Percentiles rank a stretch among this genome's conserved stretches.
Evolutionary conservation across 2,329 filamentous ascomycete genomes (phyloP).

Genomic region (Fusarium multiceps): DNA sequence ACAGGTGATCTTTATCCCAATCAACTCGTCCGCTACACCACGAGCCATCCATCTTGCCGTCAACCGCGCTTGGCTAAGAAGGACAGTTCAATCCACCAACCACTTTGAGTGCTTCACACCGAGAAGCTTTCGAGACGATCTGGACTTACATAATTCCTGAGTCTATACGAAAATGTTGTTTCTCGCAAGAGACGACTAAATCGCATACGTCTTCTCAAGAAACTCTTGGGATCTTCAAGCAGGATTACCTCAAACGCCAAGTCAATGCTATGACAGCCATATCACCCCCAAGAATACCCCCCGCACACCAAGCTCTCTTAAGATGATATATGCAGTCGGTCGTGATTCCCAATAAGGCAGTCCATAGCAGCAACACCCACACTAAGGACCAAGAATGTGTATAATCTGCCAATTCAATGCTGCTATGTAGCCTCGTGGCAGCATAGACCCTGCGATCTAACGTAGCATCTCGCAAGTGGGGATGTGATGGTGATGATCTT

Average conservation of each 20-base stretch:
- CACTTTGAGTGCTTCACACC: background rate
- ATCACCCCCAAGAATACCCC: constrained; percentile 22
- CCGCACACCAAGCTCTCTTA: constrained; percentile 27
- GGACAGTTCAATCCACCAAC: background rate
- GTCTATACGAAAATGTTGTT: background rate
- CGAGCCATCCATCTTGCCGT: background rate
- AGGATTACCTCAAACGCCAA: background rate
- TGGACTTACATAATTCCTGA: background rate
- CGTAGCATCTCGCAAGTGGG: constrained; percentile 14
- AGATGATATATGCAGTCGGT: constrained; percentile 28
- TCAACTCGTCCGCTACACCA: constrained; percentile 6
- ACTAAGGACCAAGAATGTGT: constrained; percentile 22
- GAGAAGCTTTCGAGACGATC: background rate
- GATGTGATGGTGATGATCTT: constrained; percentile 6
- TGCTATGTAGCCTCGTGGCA: constrained; percentile 26
- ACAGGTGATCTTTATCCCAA: constrained; percentile 23
- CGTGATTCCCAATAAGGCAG: constrained; percentile 40
- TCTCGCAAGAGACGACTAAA: background rate
- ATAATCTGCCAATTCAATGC: constrained; percentile 44
- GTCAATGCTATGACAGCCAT: background rate
- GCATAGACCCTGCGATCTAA: constrained; percentile 26
- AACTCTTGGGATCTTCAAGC: background rate
- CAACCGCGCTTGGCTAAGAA: background rate
- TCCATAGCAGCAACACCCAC: constrained; percentile 15
- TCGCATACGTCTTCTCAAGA: background rate